Evolutionary conservation across 768 basidiomycete genomes (phyloP).

Genomic region (Boletus fagicola): DNA sequence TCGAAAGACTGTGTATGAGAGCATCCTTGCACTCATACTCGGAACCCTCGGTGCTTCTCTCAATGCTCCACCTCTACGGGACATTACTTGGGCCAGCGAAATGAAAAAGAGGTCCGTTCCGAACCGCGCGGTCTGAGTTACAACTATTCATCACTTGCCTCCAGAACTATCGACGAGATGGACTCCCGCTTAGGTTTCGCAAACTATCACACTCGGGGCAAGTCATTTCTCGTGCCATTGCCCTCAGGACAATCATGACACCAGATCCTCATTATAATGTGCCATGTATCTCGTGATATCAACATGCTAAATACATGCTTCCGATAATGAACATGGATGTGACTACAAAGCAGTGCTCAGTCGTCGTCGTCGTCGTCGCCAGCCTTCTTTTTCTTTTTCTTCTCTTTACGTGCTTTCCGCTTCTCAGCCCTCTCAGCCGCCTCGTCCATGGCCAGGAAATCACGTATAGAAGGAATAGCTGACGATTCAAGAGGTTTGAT

Average conservation of each 20-base stretch:
- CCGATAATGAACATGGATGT: not conserved
- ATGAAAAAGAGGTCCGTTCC: constrained; percentile 72
- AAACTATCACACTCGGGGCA: constrained; percentile 59
- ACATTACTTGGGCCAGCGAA: constrained; percentile 88
- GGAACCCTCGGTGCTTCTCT: constrained; percentile 75
- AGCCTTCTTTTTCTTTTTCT: constrained; percentile 49
- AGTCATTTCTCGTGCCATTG: constrained; percentile 27
- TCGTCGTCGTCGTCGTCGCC: constrained; percentile 34
- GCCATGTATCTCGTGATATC: not conserved
- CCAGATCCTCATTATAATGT: not conserved
- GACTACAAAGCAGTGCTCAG: constrained; percentile 11
- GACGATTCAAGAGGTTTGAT: constrained; percentile 80
- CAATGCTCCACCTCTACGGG: constrained; percentile 65
- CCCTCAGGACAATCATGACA: constrained; percentile 5
- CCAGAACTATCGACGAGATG: constrained; percentile 74
- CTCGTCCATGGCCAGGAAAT: constrained; percentile 75
- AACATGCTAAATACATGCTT: constrained; percentile 3
- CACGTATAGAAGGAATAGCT: constrained; percentile 76
- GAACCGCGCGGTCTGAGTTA: not conserved
- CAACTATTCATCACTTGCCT: not conserved
- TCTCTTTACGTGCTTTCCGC: constrained; percentile 72
- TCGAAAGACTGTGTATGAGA: constrained; percentile 64
- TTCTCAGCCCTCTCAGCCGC: constrained; percentile 65
- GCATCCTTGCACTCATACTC: constrained; percentile 57
- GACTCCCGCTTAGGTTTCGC: constrained; percentile 65